These are phyloP conservation scores for Penicillium vulpinum DNA, from an alignment of 2,329 filamentous ascomycete species.

Conservation along the genomic window DNA sequence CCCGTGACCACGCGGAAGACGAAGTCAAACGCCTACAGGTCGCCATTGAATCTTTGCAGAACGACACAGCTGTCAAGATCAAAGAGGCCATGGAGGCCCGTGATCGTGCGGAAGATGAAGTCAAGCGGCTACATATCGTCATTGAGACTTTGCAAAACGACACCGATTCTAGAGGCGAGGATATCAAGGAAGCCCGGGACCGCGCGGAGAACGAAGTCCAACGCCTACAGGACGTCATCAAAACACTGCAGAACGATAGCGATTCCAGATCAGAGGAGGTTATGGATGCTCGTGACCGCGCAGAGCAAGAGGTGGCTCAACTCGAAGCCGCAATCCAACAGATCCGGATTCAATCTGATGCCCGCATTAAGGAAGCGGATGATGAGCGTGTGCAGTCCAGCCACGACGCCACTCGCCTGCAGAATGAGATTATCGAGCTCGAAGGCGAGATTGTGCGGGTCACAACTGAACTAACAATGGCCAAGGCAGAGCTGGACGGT, in stretches of 20 bases:
- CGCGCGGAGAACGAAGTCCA: constrained; percentile 27
- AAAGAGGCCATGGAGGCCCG: constrained; percentile 10
- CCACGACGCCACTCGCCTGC: constrained; percentile 42
- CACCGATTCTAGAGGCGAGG: constrained; percentile 14
- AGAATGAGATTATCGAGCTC: constrained; percentile 54
- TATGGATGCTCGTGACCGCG: constrained; percentile 28
- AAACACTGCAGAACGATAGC: constrained; percentile 22
- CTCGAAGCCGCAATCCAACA: constrained; percentile 35
- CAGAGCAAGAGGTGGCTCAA: constrained; percentile 29
- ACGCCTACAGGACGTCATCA: constrained; percentile 26
- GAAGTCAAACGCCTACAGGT: constrained; percentile 4
- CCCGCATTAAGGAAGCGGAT: constrained; percentile 21
- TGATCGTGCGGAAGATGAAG: constrained; percentile 15
- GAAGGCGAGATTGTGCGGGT: constrained; percentile 66
- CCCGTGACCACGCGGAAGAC: background rate
- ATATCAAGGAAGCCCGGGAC: constrained; percentile 19
- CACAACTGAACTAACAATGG: constrained; percentile 82
- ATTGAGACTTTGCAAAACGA: constrained; percentile 18
- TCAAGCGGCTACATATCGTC: constrained; percentile 13
- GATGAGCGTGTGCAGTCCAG: constrained; percentile 34
- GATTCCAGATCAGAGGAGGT: constrained; percentile 19
- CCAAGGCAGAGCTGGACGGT: constrained; percentile 84
- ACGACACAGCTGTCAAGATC: background rate
- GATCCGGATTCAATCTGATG: constrained; percentile 35
- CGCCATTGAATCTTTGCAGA: background rate